These are phyloP conservation scores for Trichoderma asperelloides DNA, from an alignment of 495 filamentous ascomycete genomes.

Conservation along the genomic window DNA sequence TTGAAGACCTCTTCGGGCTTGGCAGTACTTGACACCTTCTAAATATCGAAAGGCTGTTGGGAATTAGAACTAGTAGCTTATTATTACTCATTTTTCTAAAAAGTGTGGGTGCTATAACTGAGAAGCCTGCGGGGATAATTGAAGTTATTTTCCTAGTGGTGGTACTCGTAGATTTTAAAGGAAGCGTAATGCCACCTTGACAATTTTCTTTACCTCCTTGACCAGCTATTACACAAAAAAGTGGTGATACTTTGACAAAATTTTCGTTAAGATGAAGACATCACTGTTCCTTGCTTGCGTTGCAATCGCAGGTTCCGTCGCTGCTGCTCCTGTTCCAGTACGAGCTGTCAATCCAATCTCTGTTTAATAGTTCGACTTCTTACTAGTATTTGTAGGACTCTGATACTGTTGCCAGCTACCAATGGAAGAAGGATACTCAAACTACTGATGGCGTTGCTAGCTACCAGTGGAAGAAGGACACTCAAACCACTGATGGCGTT, in stretches of 20 bases:
- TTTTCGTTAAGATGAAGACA: neutral
- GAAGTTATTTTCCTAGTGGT: too few relatives aligned
- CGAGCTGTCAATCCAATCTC: neutral
- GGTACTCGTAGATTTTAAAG: too few relatives aligned
- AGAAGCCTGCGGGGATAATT: too few relatives aligned
- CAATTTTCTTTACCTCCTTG: neutral
- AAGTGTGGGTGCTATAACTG: too few relatives aligned
- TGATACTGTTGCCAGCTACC: neutral
- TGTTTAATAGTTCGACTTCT: neutral
- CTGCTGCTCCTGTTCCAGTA: neutral
- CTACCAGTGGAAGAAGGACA: neutral
- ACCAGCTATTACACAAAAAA: neutral
- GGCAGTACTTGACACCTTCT: too few relatives aligned
- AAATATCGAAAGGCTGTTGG: too few relatives aligned
- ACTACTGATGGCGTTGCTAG: neutral
- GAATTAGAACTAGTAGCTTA: too few relatives aligned
- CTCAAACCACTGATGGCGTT: neutral
- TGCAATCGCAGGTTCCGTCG: neutral
- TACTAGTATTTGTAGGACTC: neutral
- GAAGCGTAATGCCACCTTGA: neutral
- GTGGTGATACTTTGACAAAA: neutral
- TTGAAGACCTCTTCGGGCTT: too few relatives aligned
- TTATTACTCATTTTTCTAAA: too few relatives aligned
- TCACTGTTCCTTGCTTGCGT: neutral
- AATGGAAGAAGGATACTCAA: neutral